Evolutionary conservation across 164 flowering plant species (phyloP).

Genomic region (Magnolia kwangsiensis): DNA sequence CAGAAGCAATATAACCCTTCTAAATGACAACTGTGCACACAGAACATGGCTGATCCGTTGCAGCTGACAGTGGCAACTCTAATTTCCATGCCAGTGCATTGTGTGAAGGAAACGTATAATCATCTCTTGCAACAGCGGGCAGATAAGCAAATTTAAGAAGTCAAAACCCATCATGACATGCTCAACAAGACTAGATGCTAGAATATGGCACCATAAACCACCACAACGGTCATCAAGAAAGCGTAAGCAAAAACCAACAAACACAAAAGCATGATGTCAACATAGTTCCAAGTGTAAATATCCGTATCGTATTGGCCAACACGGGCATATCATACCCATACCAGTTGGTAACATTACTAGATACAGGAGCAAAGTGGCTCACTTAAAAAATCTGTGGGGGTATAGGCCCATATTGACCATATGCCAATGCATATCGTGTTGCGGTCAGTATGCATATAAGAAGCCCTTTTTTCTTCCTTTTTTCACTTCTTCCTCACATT

Average conservation of each 20-base stretch:
- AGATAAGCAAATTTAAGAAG: not conserved
- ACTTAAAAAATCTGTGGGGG: too few relatives aligned
- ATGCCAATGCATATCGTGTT: too few relatives aligned
- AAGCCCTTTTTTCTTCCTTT: too few relatives aligned
- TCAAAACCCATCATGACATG: not conserved
- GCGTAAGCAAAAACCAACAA: not conserved
- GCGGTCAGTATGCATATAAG: too few relatives aligned
- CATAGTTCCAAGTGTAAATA: not conserved
- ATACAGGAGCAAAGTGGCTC: too few relatives aligned
- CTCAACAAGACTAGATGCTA: not conserved
- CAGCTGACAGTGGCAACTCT: not conserved
- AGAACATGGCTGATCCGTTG: not conserved
- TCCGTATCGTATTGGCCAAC: not conserved
- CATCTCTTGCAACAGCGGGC: not conserved
- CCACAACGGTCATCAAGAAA: too few relatives aligned
- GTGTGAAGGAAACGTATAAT: not conserved
- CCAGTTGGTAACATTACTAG: too few relatives aligned
- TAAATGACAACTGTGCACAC: not conserved
- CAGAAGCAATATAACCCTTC: not conserved
- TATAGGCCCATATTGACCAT: too few relatives aligned
- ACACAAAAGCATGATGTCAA: not conserved
- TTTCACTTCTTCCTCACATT: too few relatives aligned
- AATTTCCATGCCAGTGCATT: not conserved
- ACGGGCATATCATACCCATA: too few relatives aligned
- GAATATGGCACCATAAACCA: not conserved